Evolutionary conservation across 2,329 filamentous ascomycete species (phyloP).

Genomic region (Neurospora sp.): DNA sequence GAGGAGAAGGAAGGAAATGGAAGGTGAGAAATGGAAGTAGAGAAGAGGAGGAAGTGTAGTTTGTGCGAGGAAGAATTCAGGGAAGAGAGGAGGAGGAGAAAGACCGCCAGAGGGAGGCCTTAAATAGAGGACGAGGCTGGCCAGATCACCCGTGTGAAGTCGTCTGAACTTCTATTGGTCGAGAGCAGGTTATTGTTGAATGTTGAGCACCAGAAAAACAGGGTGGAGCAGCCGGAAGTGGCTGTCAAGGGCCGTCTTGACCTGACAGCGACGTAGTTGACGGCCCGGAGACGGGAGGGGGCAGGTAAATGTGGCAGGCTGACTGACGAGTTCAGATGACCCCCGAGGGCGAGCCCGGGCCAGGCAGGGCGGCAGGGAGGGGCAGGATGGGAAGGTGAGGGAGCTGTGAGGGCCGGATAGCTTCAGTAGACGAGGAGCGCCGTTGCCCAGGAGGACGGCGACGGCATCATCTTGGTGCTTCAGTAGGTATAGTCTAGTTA

Average conservation of each 20-base stretch:
- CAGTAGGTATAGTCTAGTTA: background rate
- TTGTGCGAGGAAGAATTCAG: background rate
- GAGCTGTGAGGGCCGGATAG: background rate
- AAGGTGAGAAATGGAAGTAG: background rate
- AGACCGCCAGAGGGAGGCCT: background rate
- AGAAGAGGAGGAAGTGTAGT: background rate
- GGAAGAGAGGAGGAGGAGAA: background rate
- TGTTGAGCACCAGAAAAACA: background rate
- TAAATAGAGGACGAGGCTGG: background rate
- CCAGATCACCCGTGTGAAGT: background rate
- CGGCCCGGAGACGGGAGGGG: background rate
- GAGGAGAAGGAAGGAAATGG: background rate
- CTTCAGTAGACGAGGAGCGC: background rate
- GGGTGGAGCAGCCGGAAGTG: background rate
- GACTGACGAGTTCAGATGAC: background rate
- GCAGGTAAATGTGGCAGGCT: background rate
- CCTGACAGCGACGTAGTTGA: background rate
- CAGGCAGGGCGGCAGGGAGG: background rate
- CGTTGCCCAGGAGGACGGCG: background rate
- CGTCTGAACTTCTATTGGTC: background rate
- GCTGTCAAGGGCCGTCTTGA: background rate
- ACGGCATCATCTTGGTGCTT: background rate
- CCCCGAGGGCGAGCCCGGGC: background rate
- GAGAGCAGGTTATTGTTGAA: background rate
- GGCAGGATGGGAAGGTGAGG: background rate